Conservation (phyloP, 2,329 filamentous ascomycete genomes). For the Exserohilum turcica region DNA sequence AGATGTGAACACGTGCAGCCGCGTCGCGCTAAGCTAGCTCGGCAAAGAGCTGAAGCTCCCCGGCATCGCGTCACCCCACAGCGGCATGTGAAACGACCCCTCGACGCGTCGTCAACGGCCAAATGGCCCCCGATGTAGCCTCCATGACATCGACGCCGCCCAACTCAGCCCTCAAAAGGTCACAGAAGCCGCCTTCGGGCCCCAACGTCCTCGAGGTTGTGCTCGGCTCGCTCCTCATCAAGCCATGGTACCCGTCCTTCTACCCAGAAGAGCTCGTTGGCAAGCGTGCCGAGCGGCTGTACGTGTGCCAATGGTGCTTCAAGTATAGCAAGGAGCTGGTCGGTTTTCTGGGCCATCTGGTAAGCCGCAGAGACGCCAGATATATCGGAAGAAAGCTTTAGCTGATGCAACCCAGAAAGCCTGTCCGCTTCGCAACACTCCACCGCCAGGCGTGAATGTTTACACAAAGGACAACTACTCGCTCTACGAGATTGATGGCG, state of each 20-base stretch:
- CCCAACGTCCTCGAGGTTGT: slow-evolving; percentile 88
- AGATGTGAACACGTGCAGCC: slow-evolving; percentile 3
- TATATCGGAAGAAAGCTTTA: background rate
- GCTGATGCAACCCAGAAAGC: slow-evolving; percentile 45
- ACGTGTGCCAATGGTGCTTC: slow-evolving; percentile 92
- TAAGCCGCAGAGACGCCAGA: background rate
- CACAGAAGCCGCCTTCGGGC: slow-evolving; percentile 50
- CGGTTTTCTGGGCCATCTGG: slow-evolving; percentile 54
- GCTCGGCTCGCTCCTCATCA: slow-evolving; percentile 80
- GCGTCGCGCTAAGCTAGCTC: slow-evolving; percentile 6
- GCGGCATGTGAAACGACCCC: slow-evolving; percentile 7
- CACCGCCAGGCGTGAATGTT: slow-evolving; percentile 71
- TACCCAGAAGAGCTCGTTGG: slow-evolving; percentile 71
- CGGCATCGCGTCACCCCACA: slow-evolving; percentile 7
- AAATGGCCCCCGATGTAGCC: slow-evolving; percentile 33
- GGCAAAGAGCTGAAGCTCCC: background rate
- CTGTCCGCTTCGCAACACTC: slow-evolving; percentile 48
- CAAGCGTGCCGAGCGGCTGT: slow-evolving; percentile 61
- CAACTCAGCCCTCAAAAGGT: slow-evolving; percentile 14
- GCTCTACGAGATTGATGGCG: slow-evolving; percentile 92
- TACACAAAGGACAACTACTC: slow-evolving; percentile 82
- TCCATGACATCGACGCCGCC: slow-evolving; percentile 24
- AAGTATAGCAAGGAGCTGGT: slow-evolving; percentile 73
- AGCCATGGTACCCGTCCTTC: slow-evolving; percentile 91
- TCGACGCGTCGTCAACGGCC: slow-evolving; percentile 10